phyloP scores from a whole-genome alignment of 2,329 filamentous ascomycete species.

The Alternaria panax region DNA sequence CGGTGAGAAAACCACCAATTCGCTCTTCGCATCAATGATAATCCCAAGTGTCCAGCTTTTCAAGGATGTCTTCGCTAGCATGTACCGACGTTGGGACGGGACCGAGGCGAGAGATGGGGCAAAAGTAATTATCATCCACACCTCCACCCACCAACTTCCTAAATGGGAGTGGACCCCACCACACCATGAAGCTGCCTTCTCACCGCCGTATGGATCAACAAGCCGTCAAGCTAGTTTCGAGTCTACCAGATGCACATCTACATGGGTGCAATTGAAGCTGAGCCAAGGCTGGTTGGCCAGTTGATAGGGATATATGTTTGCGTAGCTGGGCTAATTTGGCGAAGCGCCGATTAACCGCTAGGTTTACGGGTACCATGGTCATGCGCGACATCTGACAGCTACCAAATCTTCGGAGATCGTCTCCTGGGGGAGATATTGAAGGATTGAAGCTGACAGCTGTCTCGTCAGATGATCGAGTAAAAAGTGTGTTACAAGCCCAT shows the following conservation, averaged over 20 bases:
- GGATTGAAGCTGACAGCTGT: not conserved
- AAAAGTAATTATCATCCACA: conserved; percentile 2
- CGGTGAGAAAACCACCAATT: conserved; percentile 3
- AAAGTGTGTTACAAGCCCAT: not conserved
- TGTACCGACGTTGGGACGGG: conserved; percentile 6
- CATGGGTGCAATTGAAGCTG: not conserved
- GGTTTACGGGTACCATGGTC: not conserved
- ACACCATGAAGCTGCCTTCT: not conserved
- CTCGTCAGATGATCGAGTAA: not conserved
- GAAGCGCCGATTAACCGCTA: not conserved
- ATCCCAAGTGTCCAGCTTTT: not conserved
- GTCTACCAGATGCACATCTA: not conserved
- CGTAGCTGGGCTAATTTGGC: not conserved
- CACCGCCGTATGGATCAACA: conserved; percentile 1
- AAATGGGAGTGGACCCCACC: not conserved
- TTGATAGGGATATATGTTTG: not conserved
- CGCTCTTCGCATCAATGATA: not conserved
- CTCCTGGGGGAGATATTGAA: not conserved
- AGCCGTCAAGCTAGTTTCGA: not conserved
- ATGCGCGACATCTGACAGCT: conserved; percentile 1
- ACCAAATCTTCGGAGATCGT: not conserved
- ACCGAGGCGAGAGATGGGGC: not conserved
- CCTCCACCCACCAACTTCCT: conserved; percentile 1
- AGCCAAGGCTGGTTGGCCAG: not conserved
- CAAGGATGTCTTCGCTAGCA: conserved; percentile 1